Percentiles rank a stretch among this genome's conserved stretches.
Conservation (phyloP, 2,329 filamentous ascomycete genomes). For the Lomentospora prolificans region DNA sequence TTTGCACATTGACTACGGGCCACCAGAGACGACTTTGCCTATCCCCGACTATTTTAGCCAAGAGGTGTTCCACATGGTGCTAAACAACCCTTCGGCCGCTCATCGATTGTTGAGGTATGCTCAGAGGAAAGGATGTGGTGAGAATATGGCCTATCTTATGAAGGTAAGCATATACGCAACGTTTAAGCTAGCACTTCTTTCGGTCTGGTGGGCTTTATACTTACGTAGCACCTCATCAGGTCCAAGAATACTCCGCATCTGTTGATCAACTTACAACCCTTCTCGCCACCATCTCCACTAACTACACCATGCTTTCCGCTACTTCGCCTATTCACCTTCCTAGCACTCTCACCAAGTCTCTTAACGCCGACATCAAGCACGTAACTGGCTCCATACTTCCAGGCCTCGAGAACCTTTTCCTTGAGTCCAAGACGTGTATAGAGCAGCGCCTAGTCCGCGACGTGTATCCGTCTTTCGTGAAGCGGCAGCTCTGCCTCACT, state of each 20-base stretch:
- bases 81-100: slow-evolving; percentile 36
- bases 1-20: slow-evolving; percentile 8
- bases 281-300: slow-evolving; percentile 28
- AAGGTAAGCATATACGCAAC: too few relatives aligned
- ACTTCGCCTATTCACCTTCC: slow-evolving; percentile 32
- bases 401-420: slow-evolving; percentile 33
- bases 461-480: slow-evolving; percentile 43
- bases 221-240: slow-evolving; percentile 11
- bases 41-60: slow-evolving; percentile 38
- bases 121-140: slow-evolving; percentile 31
- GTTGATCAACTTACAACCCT: slow-evolving; percentile 33
- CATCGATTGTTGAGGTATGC: slow-evolving; percentile 39
- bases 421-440: slow-evolving; percentile 31
- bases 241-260: slow-evolving; percentile 34
- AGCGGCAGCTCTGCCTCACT: slow-evolving; percentile 37
- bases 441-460: slow-evolving; percentile 33
- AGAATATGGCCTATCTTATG: slow-evolving; percentile 41
- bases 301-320: slow-evolving; percentile 32
- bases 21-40: slow-evolving; percentile 12
- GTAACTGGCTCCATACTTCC: slow-evolving; percentile 34
- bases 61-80: slow-evolving; percentile 39
- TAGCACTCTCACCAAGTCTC: slow-evolving; percentile 25
- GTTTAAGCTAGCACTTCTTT: too few relatives aligned
- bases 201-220: background rate
- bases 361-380: slow-evolving; percentile 37